phyloP scores from a whole-genome alignment of 345 rosid genomes.

The Lepidium aucheri region DNA sequence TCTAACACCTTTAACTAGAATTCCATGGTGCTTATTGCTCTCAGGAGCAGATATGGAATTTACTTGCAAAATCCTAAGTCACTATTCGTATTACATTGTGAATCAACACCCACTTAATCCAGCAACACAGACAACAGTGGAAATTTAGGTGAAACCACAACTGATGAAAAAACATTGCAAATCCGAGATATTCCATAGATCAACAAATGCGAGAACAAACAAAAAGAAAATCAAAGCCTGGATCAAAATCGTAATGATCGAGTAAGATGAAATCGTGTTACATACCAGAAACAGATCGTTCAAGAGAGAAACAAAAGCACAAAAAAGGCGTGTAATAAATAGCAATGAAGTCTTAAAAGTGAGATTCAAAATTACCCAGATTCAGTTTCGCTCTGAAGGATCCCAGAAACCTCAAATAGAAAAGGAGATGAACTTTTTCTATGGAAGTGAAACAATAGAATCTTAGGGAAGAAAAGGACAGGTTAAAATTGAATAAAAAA shows the following conservation, averaged over 20 bases:
- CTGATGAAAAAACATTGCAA: neutral
- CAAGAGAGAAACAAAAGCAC: neutral
- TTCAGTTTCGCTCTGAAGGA: slow-evolving; percentile 15
- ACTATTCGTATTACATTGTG: neutral
- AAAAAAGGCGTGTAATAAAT: neutral
- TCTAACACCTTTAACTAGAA: neutral
- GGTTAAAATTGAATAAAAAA: neutral
- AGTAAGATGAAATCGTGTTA: neutral
- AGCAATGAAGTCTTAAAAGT: neutral
- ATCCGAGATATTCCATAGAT: neutral
- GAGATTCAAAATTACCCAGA: slow-evolving; percentile 21
- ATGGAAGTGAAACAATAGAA: slow-evolving; percentile 3
- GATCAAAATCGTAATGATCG: neutral
- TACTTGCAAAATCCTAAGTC: neutral
- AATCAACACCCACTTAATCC: neutral
- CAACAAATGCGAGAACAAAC: neutral
- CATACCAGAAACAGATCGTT: slow-evolving; percentile 5
- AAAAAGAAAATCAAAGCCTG: neutral
- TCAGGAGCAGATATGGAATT: neutral
- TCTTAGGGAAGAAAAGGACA: slow-evolving; percentile 11
- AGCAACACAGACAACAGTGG: neutral
- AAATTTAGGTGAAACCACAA: neutral
- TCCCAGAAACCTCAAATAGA: neutral
- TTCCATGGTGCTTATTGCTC: neutral
- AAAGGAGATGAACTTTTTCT: slow-evolving; percentile 18